Base-by-base conservation (phyloP, 129 eudicot genomes). In the Centaurea solstitialis region DNA sequence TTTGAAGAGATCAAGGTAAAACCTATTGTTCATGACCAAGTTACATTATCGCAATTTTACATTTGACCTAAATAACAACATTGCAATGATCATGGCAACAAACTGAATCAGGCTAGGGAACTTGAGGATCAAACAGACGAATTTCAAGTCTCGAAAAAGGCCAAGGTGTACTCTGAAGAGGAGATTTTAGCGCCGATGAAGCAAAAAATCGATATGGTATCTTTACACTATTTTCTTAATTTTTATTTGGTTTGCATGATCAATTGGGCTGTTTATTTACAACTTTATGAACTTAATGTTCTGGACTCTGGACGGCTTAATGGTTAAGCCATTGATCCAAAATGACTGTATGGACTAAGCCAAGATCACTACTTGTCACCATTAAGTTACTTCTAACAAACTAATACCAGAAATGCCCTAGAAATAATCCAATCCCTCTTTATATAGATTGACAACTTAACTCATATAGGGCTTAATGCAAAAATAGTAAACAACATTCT, bases 161-260 rank as follows among this genome's bases (percentile, higher is more conserved):
- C 47, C 12, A 41, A 81, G 33, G 86, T 88, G n/a, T 72, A 72
- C 76, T 22, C 88, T 35, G 77, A 75, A 66, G 78, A 83, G 45
- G 90, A 91, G 75, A 89, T 86, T 45, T 70, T 87, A 0, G 94
- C 66, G 76, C 39, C 20, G 45, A 70, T 70, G 74, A 86, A 84
- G 89, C 87, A 94, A 40, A 87, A 92, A 53, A 90, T 88, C 37
- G 97, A 90, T 85, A 87, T 94, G 98, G 98, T 94, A 88, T 70
- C 6, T 76, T 76, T 61, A 23, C 3, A 70, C 45, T 64, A 20
- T 59, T 40, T n/a, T 33, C 37, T 33, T 33, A 33, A 41, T 9
- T 41, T 7, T 41, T 12, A 41, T 41, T 41, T 7, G 47, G 47
- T 41, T 41, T 41, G 47, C 47, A 41, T 41, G 62, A n/a, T n/a